Conservation (phyloP, 257 asterid species). For the Salvia hispanica region DNA sequence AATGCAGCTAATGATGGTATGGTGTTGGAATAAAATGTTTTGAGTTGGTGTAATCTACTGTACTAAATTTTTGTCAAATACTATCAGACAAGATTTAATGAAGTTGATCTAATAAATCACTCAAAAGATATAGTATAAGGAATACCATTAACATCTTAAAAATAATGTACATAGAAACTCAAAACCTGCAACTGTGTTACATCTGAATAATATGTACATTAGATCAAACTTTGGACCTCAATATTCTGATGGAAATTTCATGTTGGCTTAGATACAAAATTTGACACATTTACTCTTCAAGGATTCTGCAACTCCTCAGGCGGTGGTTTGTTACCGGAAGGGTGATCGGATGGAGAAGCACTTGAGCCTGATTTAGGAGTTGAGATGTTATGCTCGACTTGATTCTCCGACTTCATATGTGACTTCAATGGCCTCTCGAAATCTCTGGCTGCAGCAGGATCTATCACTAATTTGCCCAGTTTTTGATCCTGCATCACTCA, state of each 20-base stretch:
- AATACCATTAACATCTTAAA: too few relatives aligned
- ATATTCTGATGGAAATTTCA: constrained; percentile 8
- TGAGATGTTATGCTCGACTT: constrained; percentile 46
- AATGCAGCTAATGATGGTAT: too few relatives aligned
- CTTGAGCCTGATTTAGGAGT: constrained; percentile 45
- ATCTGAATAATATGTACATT: constrained; percentile 34
- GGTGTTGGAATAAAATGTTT: too few relatives aligned
- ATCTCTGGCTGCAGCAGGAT: constrained; percentile 78
- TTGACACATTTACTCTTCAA: neutral
- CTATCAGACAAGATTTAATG: too few relatives aligned
- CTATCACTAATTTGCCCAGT: constrained; percentile 69
- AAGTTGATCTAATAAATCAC: too few relatives aligned
- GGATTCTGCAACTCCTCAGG: constrained; percentile 51
- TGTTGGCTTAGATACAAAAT: constrained; percentile 4
- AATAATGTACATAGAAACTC: neutral
- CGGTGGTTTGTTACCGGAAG: constrained; percentile 38
- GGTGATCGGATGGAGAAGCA: constrained; percentile 45
- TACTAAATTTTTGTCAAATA: too few relatives aligned
- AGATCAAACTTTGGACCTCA: constrained; percentile 24
- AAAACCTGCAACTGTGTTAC: neutral
- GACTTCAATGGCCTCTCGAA: constrained; percentile 78
- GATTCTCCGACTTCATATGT: constrained; percentile 55
- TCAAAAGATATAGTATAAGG: too few relatives aligned
- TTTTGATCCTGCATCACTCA: constrained; percentile 74
- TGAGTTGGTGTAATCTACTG: too few relatives aligned